Evolutionary conservation across 2,329 filamentous ascomycete genomes (phyloP).

Genomic region (Ophiostoma perfectum): DNA sequence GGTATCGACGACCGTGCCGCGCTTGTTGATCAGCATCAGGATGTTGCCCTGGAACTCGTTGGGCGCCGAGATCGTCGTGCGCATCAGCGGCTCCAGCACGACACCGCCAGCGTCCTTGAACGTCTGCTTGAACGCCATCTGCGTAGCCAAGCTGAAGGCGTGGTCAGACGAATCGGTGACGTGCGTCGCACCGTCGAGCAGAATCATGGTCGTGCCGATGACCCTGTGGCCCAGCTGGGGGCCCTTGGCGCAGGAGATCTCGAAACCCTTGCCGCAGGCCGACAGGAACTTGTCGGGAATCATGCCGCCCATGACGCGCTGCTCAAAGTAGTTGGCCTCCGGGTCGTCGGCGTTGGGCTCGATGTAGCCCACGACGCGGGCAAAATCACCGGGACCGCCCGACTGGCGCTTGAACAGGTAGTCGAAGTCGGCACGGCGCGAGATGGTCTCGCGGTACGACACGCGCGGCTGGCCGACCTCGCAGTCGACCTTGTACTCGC

Average conservation of each 20-base stretch:
- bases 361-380: conserved; percentile 84
- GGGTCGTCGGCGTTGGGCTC: conserved; percentile 68
- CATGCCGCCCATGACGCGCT: conserved; percentile 79
- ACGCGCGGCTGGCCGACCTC: conserved; percentile 95
- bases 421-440: conserved; percentile 74
- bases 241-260: conserved; percentile 73
- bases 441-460: conserved; percentile 92
- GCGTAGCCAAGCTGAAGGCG: conserved; percentile 89
- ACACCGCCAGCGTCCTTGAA: conserved; percentile 76
- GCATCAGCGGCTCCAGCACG: conserved; percentile 95
- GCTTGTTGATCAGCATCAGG: conserved; percentile 92
- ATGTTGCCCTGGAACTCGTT: conserved; percentile 97
- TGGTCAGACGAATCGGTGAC: conserved; percentile 97
- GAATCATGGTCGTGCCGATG: conserved; percentile 80
- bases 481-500: conserved; percentile 95
- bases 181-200: conserved; percentile 95
- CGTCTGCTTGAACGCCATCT: conserved; percentile 93
- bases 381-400: conserved; percentile 91
- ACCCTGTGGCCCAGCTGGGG: conserved; percentile 91
- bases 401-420: conserved; percentile 92
- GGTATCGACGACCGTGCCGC: conserved; percentile 89
- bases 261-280: conserved; percentile 93
- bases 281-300: conserved; percentile 95
- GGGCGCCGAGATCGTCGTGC: conserved; percentile 91
- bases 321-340: conserved; percentile 75